A percentile compares a stretch with the other conserved stretches of the same genome.
phyloP scores from a whole-genome alignment of 1,284 basidiomycete species.

The Gymnopus androsaceus region DNA sequence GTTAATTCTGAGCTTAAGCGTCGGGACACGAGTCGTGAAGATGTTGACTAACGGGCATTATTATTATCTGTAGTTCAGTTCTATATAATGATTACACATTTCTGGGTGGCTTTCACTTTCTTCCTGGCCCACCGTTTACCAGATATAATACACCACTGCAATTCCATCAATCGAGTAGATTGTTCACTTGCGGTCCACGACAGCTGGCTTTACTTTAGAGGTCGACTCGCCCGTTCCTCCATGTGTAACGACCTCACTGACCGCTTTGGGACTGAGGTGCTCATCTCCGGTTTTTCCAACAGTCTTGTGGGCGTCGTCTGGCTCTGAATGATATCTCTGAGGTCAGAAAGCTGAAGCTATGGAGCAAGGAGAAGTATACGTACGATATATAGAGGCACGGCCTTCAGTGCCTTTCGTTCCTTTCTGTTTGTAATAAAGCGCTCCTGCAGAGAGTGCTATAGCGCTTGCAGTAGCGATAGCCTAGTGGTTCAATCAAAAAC shows the following conservation, averaged over 20 bases:
- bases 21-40: too few species aligned
- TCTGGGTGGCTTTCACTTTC: too few species aligned
- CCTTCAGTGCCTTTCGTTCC: constrained; percentile 5
- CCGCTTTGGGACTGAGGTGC: constrained; percentile 5
- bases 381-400: constrained; percentile 3
- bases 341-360: background rate
- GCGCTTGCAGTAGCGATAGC: constrained; percentile 4
- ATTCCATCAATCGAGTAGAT: background rate
- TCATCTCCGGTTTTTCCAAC: constrained; percentile 1
- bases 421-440: constrained; percentile 9
- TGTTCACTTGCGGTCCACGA: background rate
- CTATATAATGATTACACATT: too few species aligned
- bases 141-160: background rate
- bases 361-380: background rate
- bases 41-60: too few species aligned
- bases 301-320: background rate
- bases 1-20: too few species aligned
- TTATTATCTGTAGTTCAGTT: too few species aligned
- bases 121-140: too few species aligned
- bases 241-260: constrained; percentile 10
- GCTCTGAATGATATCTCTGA: constrained; percentile 2
- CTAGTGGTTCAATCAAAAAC: background rate
- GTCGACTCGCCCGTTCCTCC: too few species aligned
- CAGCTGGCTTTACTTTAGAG: background rate
- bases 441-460: constrained; percentile 3